These are phyloP conservation scores for Solanum hybrid DNA, from an alignment of 305 asterid genomes.

Conservation along the genomic window DNA sequence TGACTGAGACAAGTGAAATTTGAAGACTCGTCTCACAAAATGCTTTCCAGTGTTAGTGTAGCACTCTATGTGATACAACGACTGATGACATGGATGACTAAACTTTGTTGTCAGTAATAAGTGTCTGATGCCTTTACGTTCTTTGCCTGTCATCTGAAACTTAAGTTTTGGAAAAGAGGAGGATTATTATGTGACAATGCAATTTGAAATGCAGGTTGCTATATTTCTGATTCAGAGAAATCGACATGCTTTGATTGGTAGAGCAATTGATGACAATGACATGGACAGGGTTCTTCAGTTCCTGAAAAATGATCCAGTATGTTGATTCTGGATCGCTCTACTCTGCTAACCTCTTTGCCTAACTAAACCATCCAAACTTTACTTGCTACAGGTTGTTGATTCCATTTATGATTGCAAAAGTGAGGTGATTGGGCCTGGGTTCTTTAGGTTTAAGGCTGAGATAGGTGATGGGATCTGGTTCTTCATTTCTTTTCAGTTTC, in stretches of 20 bases:
- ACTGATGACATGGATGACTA: neutral
- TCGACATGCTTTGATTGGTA: conserved; percentile 95
- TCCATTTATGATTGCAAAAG: conserved; percentile 94
- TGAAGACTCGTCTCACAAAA: neutral
- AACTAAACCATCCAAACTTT: conserved; percentile 10
- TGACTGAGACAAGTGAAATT: neutral
- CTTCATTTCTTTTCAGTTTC: neutral
- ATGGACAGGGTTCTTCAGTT: conserved; percentile 90
- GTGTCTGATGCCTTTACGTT: neutral
- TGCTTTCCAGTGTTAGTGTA: neutral
- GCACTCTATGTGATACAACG: neutral
- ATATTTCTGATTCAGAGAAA: conserved; percentile 95
- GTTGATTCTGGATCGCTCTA: conserved; percentile 4
- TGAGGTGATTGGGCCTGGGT: conserved; percentile 99
- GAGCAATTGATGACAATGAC: conserved; percentile 91
- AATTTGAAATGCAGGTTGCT: conserved; percentile 62
- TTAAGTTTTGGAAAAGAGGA: neutral
- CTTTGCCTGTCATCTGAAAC: neutral
- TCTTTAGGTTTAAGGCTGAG: conserved; percentile 95
- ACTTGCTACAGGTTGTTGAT: conserved; percentile 76
- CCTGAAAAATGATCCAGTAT: conserved; percentile 53
- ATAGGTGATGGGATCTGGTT: conserved; percentile 48
- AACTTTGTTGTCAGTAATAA: neutral
- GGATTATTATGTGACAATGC: neutral
- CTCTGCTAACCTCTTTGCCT: neutral